Evolutionary conservation across 768 basidiomycete genomes (phyloP).

Genomic region (Boletus pseudopeckii): DNA sequence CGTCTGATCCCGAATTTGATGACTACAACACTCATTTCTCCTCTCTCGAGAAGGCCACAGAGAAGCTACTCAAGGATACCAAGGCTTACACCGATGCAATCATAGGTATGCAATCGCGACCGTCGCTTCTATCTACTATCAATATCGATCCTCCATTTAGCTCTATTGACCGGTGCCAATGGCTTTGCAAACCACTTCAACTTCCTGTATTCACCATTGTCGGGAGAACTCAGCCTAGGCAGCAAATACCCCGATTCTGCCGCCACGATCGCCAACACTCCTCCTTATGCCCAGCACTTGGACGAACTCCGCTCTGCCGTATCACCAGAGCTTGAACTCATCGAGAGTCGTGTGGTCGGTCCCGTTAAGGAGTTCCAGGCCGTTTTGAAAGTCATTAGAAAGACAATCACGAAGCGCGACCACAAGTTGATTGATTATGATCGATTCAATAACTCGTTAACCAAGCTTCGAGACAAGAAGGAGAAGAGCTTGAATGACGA

Average conservation of each 20-base stretch:
- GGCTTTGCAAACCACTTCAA: conserved; percentile 64
- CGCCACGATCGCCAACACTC: conserved; percentile 75
- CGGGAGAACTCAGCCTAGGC: conserved; percentile 75
- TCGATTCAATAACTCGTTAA: conserved; percentile 92
- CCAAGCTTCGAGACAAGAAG: conserved; percentile 96
- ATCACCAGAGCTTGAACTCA: conserved; percentile 89
- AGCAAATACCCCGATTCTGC: conserved; percentile 75
- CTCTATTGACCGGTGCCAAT: conserved; percentile 61
- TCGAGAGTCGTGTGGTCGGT: conserved; percentile 78
- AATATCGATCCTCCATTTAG: conserved; percentile 32
- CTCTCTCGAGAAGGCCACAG: conserved; percentile 72
- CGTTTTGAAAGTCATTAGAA: conserved; percentile 84
- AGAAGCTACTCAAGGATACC: conserved; percentile 90
- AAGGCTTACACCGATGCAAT: conserved; percentile 85
- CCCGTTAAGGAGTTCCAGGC: conserved; percentile 89
- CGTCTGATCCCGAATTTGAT: conserved; percentile 86
- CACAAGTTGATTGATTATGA: conserved; percentile 98
- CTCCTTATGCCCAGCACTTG: conserved; percentile 67
- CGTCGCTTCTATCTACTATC: background rate
- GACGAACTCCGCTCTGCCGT: conserved; percentile 79
- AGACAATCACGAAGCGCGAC: conserved; percentile 93
- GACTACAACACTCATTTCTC: conserved; percentile 79
- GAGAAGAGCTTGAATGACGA: conserved; percentile 95
- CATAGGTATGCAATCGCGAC: conserved; percentile 41
- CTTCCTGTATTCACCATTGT: conserved; percentile 59